Evolutionary conservation across 306 rosid species (phyloP).

Genomic region (Mimosa pudica): DNA sequence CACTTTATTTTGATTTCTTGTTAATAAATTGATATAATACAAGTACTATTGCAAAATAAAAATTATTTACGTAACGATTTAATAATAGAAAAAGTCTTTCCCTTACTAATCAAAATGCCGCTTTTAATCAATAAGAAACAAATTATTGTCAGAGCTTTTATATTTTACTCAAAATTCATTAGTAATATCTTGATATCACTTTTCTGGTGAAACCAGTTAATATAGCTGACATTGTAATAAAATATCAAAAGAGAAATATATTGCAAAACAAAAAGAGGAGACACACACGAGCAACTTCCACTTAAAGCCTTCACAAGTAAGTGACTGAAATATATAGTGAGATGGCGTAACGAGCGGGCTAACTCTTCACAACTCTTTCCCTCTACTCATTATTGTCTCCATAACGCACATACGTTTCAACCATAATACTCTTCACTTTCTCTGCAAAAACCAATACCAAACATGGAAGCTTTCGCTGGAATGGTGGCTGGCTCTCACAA

Average conservation of each 20-base stretch:
- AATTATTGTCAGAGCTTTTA: no score
- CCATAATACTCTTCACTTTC: conserved; percentile 10
- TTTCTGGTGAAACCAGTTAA: conserved; percentile 43
- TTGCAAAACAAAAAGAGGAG: background rate
- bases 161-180: no score
- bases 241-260: background rate
- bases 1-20: background rate
- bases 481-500: conserved; percentile 97
- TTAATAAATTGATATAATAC: background rate
- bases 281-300: background rate
- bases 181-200: no score
- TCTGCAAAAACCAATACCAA: background rate
- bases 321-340: background rate
- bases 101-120: background rate
- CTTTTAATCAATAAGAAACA: background rate
- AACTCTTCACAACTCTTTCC: conserved; percentile 1
- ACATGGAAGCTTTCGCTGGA: conserved; percentile 89
- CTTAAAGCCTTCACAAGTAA: background rate
- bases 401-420: conserved; percentile 1
- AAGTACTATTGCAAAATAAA: background rate
- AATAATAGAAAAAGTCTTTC: background rate
- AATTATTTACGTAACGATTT: background rate
- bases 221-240: background rate
- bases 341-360: conserved; percentile 56
- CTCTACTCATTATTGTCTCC: conserved; percentile 1